Evolutionary conservation across 371 early-diverging fungal species (phyloP), one percentile per base, ranked within the genome.

Genomic region (Nematocida minor): DNA sequence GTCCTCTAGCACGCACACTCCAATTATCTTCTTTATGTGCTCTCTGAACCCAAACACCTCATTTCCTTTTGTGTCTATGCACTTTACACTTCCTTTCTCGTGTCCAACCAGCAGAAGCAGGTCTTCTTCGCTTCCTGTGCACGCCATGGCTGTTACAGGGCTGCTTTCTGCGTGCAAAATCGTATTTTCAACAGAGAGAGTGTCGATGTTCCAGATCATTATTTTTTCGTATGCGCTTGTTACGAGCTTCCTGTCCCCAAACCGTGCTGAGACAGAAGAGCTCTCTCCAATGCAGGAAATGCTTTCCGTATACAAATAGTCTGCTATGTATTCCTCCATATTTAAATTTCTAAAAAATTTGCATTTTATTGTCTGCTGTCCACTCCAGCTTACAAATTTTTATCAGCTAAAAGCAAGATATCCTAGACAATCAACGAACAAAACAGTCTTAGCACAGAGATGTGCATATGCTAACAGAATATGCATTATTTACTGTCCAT

Each of bases 301-400:
- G 36, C 63, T 74, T 36, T 49, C 38, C 7, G 40, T 38, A 55
- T 60, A 62, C 25, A 6, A 9, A 40, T 64, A 74, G 47, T 74
- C 60, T 0, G 77, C 77, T 32, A 74, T 55, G 55, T 74, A 74
- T 36, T 74, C 77, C 18, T 74, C 60, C 77, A 74, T 71, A 6
- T 32, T 34, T n/a, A n/a, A 14, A 6, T 11, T 11, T 20, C 16
- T 36, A 57, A 57, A 70, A 70, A 70, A 60, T 67, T 55, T 60
- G 60, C 60, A 62, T 41, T 36, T 44, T 44, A 41, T n/a, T n/a
- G n/a, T n/a, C n/a, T n/a, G n/a, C n/a, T n/a, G n/a, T n/a, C n/a
- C n/a, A n/a, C n/a, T n/a, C n/a, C n/a, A n/a, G n/a, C n/a, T n/a
- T n/a, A n/a, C n/a, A n/a, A n/a, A n/a, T n/a, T n/a, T n/a, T n/a